Conservation (phyloP, 192 early-diverging fungal species). For the Dispira parvispora region DNA sequence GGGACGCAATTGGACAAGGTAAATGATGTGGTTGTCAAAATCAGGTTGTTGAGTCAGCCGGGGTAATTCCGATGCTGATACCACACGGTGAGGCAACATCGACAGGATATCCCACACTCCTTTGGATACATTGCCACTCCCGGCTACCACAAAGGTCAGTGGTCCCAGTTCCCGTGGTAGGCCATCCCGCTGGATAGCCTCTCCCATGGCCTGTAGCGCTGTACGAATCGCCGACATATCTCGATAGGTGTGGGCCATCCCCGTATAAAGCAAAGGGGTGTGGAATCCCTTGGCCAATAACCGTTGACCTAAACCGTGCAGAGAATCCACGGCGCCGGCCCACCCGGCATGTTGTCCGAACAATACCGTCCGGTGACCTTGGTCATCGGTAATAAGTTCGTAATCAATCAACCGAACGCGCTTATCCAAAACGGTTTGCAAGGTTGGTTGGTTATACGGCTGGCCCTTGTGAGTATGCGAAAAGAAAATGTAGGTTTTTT, state of each 20-base stretch:
- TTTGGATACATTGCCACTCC: conserved; percentile 77
- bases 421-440: conserved; percentile 78
- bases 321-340: conserved; percentile 82
- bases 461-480: conserved; percentile 98
- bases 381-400: conserved; percentile 75
- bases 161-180: conserved; percentile 78
- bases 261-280: conserved; percentile 78
- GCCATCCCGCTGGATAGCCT: conserved; percentile 73
- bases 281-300: conserved; percentile 82
- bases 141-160: conserved; percentile 80
- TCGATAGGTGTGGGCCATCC: conserved; percentile 59
- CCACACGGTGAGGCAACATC: conserved; percentile 78
- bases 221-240: conserved; percentile 39
- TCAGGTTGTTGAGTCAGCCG: conserved; percentile 35
- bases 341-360: conserved; percentile 92
- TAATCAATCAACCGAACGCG: conserved; percentile 89
- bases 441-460: conserved; percentile 78
- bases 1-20: conserved; percentile 60
- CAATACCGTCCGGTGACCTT: conserved; percentile 59
- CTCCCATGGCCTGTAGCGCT: conserved; percentile 45
- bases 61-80: conserved; percentile 50
- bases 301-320: conserved; percentile 84
- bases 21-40: conserved; percentile 45
- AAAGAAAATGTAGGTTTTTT: conserved; percentile 90
- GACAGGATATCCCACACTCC: conserved; percentile 86